phyloP scores from a whole-genome alignment of 2,329 filamentous ascomycete species.

The Claviceps sp. region DNA sequence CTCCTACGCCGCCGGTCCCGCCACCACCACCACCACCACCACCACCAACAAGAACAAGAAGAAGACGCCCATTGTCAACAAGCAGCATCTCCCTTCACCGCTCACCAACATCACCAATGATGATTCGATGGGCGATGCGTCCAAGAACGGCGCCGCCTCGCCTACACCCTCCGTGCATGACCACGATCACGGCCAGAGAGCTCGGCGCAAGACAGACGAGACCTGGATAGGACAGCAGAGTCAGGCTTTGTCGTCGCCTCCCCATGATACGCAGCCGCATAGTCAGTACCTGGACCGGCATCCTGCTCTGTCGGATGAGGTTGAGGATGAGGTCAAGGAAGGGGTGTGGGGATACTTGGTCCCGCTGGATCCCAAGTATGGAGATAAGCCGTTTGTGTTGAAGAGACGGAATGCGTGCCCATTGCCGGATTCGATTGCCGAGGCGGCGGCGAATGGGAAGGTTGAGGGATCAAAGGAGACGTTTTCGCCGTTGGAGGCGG shows the following conservation, averaged over 20 bases:
- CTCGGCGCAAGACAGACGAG: conserved; percentile 37
- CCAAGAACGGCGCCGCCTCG: conserved; percentile 58
- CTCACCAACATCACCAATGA: conserved; percentile 48
- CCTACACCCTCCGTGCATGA: conserved; percentile 53
- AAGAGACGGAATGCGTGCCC: conserved; percentile 62
- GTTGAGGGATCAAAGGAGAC: conserved; percentile 27
- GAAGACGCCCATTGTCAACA: conserved; percentile 47
- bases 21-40: conserved; percentile 26
- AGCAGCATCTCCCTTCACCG: conserved; percentile 67
- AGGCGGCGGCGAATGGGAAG: conserved; percentile 19
- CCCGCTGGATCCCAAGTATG: conserved; percentile 60
- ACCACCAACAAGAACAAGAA: conserved; percentile 9
- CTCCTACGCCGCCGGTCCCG: conserved; percentile 11
- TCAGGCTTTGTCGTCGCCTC: conserved; percentile 43
- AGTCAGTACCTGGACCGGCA: conserved; percentile 64
- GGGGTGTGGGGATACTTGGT: conserved; percentile 95
- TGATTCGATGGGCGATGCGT: conserved; percentile 40
- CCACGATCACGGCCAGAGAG: conserved; percentile 34
- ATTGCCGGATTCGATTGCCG: conserved; percentile 32
- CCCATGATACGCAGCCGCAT: conserved; percentile 48
- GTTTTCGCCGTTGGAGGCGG: conserved; percentile 36
- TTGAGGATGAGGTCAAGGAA: conserved; percentile 69
- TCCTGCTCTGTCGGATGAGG: conserved; percentile 61
- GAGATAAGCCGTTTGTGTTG: conserved; percentile 54
- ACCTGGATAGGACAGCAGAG: conserved; percentile 24